Base-by-base conservation (phyloP, 805 yeast genomes). In the Osmozyma mogii region DNA sequence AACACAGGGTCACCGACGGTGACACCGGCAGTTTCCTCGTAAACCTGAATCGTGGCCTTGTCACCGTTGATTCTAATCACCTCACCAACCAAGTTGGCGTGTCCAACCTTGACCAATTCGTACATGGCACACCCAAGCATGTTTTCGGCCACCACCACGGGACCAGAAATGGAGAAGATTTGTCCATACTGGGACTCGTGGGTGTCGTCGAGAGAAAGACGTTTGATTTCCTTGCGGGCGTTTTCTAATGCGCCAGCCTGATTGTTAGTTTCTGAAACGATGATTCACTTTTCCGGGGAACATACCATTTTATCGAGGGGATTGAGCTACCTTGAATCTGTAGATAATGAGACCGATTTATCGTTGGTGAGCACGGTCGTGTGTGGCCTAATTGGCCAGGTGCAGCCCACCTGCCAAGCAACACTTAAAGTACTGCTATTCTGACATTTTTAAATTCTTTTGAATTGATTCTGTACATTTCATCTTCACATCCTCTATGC, bases 121-220 rank as follows among this genome's bases (percentile, higher is more conserved):
- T 92, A 89, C 99, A 92, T 92, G 49, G 97, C 96, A 75, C 96
- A 85, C 41, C 99, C 99, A 63, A 88, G 84, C 97, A 92, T 87
- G 68, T 92, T 82, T 63, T 92, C 97, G 28, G 98, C 98, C 28
- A 92, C 79, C 31, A 92, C 82, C 48, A 92, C 99, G 16, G 98
- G 97, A 51, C 98, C 98, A 13, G 97, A 88, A 28, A 92, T 96
- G 18, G 96, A 85, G 65, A 77, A 88, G 49, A 92, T 83, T 44
- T 72, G 78, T 34, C 95, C 98, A 58, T 84, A 84, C 43, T 78
- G 78, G 32, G 81, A 70, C 60, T 89, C 96, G 18, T 63, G 69
- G 31, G 65, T 67, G 42, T 59, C 68, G 49, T 84, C 89, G 40
- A 89, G 62, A 20, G 92, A 77, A 49, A 87, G 77, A 53, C 87